Evolutionary conservation across 1,284 basidiomycete species (phyloP).

Genomic region (Ceratobasidium sp.): DNA sequence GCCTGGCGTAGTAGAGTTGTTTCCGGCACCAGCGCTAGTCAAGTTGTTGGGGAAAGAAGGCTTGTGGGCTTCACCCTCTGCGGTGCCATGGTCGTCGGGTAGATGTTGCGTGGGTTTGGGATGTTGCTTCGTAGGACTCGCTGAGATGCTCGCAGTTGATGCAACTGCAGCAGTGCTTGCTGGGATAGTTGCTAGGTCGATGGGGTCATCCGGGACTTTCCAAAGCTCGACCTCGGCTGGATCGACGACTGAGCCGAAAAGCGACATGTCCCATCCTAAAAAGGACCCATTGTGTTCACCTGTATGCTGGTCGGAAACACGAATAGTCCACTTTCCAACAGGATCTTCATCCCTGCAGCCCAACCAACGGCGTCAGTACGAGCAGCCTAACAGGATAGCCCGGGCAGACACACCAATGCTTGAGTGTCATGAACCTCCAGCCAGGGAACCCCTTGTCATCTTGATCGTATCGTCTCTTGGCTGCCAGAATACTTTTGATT

Average conservation of each 20-base stretch:
- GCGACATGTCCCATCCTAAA: constrained; percentile 89
- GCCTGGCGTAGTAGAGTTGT: constrained; percentile 33
- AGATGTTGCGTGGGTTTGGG: constrained; percentile 90
- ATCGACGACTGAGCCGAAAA: constrained; percentile 92
- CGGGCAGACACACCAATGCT: constrained; percentile 93
- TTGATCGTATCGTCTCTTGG: constrained; percentile 74
- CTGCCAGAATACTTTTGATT: constrained; percentile 85
- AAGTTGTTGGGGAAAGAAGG: constrained; percentile 67
- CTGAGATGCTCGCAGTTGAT: constrained; percentile 47
- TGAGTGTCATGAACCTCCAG: constrained; percentile 98
- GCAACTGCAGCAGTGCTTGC: constrained; percentile 49
- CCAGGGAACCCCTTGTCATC: constrained; percentile 82
- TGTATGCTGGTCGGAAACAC: constrained; percentile 79
- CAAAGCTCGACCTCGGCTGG: constrained; percentile 73
- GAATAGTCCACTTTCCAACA: constrained; percentile 90
- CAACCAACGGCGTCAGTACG: neutral
- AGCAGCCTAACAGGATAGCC: neutral
- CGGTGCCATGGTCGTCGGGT: constrained; percentile 82
- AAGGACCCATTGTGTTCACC: constrained; percentile 78
- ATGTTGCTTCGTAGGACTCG: constrained; percentile 65
- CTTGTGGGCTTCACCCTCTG: constrained; percentile 73
- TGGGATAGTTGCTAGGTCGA: constrained; percentile 55
- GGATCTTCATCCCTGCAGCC: constrained; percentile 87
- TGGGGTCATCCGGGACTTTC: constrained; percentile 42
- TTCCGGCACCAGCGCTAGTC: constrained; percentile 50